phyloP scores from a whole-genome alignment of 352 stramenopile genomes.

The Pythium pyrilobum region DNA sequence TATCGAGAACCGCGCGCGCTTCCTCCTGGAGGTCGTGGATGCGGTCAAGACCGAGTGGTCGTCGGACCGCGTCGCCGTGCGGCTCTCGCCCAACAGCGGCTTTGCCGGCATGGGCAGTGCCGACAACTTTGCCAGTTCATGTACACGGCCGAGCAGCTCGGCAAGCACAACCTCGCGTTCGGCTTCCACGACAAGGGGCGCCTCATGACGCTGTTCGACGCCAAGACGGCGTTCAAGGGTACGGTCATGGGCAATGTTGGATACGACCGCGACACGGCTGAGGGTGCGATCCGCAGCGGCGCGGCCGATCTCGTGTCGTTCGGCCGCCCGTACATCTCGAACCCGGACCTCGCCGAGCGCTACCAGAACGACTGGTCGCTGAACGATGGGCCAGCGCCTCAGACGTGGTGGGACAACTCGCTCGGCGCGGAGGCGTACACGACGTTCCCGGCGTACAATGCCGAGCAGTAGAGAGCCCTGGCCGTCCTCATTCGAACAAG shows the following conservation, averaged over 20 bases:
- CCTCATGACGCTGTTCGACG: conserved; percentile 23
- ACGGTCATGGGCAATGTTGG: conserved; percentile 39
- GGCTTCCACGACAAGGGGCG: conserved; percentile 31
- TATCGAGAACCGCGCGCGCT: conserved; percentile 50
- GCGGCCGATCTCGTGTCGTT: conserved; percentile 24
- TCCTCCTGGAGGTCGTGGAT: conserved; percentile 49
- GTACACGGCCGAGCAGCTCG: conserved; percentile 28
- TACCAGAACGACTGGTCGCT: conserved; percentile 25
- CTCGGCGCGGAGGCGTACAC: neutral
- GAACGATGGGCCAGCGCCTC: conserved; percentile 14
- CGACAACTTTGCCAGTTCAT: conserved; percentile 34
- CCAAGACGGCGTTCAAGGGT: conserved; percentile 27
- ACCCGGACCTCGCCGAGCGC: conserved; percentile 31
- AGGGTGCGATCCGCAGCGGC: conserved; percentile 18
- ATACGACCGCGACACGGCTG: conserved; percentile 22
- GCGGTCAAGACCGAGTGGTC: conserved; percentile 7
- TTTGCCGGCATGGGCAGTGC: conserved; percentile 32
- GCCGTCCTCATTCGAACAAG: too few species aligned
- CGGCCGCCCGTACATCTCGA: conserved; percentile 35
- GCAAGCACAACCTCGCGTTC: conserved; percentile 33
- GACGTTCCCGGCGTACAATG: too few species aligned
- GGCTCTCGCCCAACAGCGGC: conserved; percentile 24
- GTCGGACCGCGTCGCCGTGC: conserved; percentile 5
- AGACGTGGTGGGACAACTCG: neutral
- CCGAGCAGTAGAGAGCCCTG: too few species aligned